Conservation (phyloP, 106 monocot species). For the Dendrobium chrysotoxum region DNA sequence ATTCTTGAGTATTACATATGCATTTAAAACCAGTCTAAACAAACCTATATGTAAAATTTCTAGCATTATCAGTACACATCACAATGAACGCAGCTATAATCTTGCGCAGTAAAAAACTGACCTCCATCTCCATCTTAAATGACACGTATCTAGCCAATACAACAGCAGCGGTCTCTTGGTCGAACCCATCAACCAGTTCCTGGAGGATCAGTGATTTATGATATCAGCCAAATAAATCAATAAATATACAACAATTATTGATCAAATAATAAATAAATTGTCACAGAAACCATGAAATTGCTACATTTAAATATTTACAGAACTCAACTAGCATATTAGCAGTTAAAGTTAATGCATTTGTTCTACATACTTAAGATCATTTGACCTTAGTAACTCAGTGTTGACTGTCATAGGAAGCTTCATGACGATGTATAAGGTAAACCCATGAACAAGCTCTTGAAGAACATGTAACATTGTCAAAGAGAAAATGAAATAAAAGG, state of each 20-base stretch:
- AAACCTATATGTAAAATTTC: neutral
- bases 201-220: conserved; percentile 15
- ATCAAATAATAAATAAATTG: neutral
- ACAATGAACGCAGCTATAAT: neutral
- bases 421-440: neutral
- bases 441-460: neutral
- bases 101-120: conserved; percentile 14
- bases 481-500: neutral
- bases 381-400: neutral
- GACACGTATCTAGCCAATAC: conserved; percentile 88
- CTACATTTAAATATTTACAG: neutral
- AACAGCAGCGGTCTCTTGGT: conserved; percentile 96
- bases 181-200: conserved; percentile 95
- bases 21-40: neutral
- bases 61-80: neutral
- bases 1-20: neutral
- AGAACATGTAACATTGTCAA: neutral
- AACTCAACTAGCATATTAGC: neutral
- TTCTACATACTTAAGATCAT: neutral
- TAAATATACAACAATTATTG: neutral
- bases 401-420: neutral
- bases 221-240: conserved; percentile 10
- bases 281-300: neutral
- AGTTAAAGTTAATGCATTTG: neutral
- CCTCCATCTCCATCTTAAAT: conserved; percentile 99